Percentiles rank a stretch among this genome's conserved stretches.
Evolutionary conservation across 805 yeast genomes (phyloP).

Genomic region (Clavispora santaluciae): DNA sequence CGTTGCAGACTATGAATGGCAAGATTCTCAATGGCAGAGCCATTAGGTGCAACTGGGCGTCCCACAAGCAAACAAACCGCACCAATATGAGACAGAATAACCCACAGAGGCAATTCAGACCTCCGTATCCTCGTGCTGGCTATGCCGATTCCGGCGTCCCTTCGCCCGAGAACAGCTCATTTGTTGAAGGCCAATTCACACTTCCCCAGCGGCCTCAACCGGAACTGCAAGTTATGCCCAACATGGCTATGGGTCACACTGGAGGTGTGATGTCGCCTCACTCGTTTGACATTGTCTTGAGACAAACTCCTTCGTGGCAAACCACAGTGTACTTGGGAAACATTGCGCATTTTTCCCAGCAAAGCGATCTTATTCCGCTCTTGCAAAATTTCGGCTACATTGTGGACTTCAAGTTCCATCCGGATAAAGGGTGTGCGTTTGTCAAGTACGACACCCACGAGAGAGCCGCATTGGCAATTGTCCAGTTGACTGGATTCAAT

Average conservation of each 20-base stretch:
- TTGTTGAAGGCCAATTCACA: not conserved
- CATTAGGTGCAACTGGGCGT: conserved; percentile 85
- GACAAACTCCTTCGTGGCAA: conserved; percentile 79
- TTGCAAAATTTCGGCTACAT: conserved; percentile 78
- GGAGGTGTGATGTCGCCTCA: conserved; percentile 43
- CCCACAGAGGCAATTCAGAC: conserved; percentile 4
- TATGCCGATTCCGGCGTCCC: not conserved
- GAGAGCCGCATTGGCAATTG: conserved; percentile 83
- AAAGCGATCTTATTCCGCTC: conserved; percentile 66
- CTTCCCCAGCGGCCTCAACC: conserved; percentile 5
- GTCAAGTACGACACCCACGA: conserved; percentile 85
- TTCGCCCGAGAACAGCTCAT: not conserved
- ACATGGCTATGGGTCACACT: not conserved
- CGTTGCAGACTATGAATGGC: conserved; percentile 72
- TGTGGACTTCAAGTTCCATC: conserved; percentile 72
- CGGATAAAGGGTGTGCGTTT: conserved; percentile 84
- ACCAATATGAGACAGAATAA: conserved; percentile 3
- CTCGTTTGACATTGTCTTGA: conserved; percentile 62
- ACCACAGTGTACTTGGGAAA: conserved; percentile 87
- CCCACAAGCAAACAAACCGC: conserved; percentile 43
- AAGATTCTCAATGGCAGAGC: conserved; percentile 66
- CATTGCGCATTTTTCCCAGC: conserved; percentile 70
- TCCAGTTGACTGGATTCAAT: conserved; percentile 65
- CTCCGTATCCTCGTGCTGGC: not conserved
- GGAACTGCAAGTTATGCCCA: not conserved